Conservation (phyloP, 2,329 filamentous ascomycete species). For the Intubia oerlemansii region DNA sequence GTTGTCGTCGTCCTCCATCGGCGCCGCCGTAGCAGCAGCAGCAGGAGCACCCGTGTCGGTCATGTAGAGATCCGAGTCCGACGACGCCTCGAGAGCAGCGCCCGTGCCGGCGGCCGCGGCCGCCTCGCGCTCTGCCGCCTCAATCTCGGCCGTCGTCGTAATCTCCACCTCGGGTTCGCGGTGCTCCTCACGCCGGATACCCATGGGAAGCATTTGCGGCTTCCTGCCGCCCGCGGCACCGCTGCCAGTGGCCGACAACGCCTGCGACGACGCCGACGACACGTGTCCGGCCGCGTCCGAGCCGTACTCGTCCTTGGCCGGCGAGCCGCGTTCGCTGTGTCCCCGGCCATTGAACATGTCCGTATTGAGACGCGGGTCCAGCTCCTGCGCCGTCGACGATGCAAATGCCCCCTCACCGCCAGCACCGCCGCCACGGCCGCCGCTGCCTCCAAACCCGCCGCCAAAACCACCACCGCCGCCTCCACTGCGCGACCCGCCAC, state of each 20-base stretch:
- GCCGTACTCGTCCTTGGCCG: conserved; percentile 18
- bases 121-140: conserved; percentile 17
- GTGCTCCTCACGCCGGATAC: conserved; percentile 31
- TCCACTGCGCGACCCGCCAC: conserved; percentile 5
- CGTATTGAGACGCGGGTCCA: conserved; percentile 31
- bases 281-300: conserved; percentile 18
- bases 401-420: too few species aligned
- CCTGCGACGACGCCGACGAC: conserved; percentile 7
- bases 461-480: conserved; percentile 7
- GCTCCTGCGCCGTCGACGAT: conserved; percentile 12
- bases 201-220: conserved; percentile 25
- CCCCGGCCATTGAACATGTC: conserved; percentile 31
- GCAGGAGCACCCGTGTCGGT: conserved; percentile 5
- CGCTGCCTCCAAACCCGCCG: conserved; percentile 2
- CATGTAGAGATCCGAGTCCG: conserved; percentile 10
- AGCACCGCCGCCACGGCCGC: conserved; percentile 7
- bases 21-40: background rate
- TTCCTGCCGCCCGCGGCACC: conserved; percentile 5
- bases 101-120: background rate
- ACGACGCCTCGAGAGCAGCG: conserved; percentile 9
- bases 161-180: conserved; percentile 31
- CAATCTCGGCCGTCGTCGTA: conserved; percentile 33
- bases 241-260: background rate
- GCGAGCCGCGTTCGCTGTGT: too few species aligned
- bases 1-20: conserved; percentile 13